These are phyloP conservation scores for Penicillium thymicola DNA, from an alignment of 2,329 filamentous ascomycete genomes.

Conservation along the genomic window DNA sequence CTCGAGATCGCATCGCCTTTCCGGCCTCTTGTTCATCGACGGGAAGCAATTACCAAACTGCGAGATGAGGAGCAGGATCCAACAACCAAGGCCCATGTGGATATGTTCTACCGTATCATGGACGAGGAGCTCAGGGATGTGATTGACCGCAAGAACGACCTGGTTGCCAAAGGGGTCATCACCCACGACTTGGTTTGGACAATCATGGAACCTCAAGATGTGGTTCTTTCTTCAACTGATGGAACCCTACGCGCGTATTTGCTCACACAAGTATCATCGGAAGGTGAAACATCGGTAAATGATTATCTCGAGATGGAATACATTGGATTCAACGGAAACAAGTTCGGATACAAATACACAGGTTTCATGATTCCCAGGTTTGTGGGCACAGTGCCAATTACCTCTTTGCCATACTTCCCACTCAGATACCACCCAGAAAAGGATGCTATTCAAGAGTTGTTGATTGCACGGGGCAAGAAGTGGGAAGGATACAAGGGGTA, in stretches of 20 bases:
- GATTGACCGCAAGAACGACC: slow-evolving; percentile 52
- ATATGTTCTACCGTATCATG: slow-evolving; percentile 49
- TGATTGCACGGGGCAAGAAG: slow-evolving; percentile 47
- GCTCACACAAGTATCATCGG: background rate
- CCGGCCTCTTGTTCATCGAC: slow-evolving; percentile 64
- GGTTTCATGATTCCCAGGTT: slow-evolving; percentile 11
- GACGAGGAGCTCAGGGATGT: slow-evolving; percentile 51
- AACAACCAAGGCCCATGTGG: slow-evolving; percentile 47
- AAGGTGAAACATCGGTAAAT: background rate
- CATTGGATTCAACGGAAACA: slow-evolving; percentile 21
- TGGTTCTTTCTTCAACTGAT: slow-evolving; percentile 8
- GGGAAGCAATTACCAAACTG: slow-evolving; percentile 49
- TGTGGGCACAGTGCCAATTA: slow-evolving; percentile 42
- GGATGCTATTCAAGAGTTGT: slow-evolving; percentile 35
- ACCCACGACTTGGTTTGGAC: slow-evolving; percentile 48
- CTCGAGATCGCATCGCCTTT: slow-evolving; percentile 62
- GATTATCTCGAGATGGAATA: slow-evolving; percentile 7
- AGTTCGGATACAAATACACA: slow-evolving; percentile 14
- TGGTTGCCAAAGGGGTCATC: slow-evolving; percentile 53
- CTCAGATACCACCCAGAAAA: slow-evolving; percentile 45
- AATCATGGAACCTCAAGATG: slow-evolving; percentile 36
- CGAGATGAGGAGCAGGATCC: slow-evolving; percentile 44
- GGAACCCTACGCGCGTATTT: slow-evolving; percentile 11
- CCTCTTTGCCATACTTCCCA: slow-evolving; percentile 43
- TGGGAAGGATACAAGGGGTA: slow-evolving; percentile 49